Conservation (phyloP, 495 filamentous ascomycete species). For the Bacidia gigantensis region DNA sequence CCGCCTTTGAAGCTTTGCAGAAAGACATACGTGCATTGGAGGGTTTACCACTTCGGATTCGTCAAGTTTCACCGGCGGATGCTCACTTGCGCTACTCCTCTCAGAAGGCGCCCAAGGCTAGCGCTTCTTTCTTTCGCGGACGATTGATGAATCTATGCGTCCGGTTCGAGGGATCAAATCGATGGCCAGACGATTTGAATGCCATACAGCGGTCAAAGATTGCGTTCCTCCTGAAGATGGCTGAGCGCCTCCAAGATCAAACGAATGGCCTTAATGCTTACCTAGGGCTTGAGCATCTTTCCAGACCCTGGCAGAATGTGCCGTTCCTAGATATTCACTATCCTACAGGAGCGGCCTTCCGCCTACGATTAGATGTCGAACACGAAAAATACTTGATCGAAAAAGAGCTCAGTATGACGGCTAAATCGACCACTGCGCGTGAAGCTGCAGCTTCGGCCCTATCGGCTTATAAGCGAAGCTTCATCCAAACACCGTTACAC, state of each 20-base stretch:
- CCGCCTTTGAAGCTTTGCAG: slow-evolving; percentile 56
- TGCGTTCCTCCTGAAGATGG: slow-evolving; percentile 77
- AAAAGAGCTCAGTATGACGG: slow-evolving; percentile 59
- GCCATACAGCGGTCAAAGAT: slow-evolving; percentile 91
- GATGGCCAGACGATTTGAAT: slow-evolving; percentile 82
- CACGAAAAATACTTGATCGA: slow-evolving; percentile 73
- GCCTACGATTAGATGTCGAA: slow-evolving; percentile 52
- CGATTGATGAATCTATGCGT: slow-evolving; percentile 54
- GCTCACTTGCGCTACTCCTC: slow-evolving; percentile 63
- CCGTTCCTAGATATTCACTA: slow-evolving; percentile 76
- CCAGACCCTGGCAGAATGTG: slow-evolving; percentile 52
- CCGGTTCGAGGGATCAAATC: slow-evolving; percentile 83
- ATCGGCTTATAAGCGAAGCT: slow-evolving; percentile 53
- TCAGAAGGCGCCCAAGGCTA: slow-evolving; percentile 31
- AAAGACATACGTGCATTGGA: slow-evolving; percentile 61
- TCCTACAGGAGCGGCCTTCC: slow-evolving; percentile 46
- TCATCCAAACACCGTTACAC: slow-evolving; percentile 59
- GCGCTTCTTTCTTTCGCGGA: slow-evolving; percentile 20
- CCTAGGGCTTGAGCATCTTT: slow-evolving; percentile 68
- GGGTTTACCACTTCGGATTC: slow-evolving; percentile 63
- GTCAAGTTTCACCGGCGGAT: slow-evolving; percentile 59
- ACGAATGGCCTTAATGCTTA: slow-evolving; percentile 40
- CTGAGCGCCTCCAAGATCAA: slow-evolving; percentile 45
- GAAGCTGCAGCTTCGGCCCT: slow-evolving; percentile 56
- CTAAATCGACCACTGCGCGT: slow-evolving; percentile 41